Conservation (phyloP, 345 rosid species). For the Bruguiera sexangula region DNA sequence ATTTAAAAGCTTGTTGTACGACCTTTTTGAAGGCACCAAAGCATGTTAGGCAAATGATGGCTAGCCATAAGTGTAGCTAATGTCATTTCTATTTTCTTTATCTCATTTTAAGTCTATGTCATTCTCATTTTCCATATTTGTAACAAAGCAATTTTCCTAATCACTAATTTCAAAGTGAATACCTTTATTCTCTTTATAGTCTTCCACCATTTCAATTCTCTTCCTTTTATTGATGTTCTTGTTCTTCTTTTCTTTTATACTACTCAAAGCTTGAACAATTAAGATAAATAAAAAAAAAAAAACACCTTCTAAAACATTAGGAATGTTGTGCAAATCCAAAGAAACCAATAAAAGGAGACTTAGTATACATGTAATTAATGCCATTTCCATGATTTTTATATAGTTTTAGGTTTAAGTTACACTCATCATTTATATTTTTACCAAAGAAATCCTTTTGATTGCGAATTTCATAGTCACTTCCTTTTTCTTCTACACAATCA, state of each 20-base stretch:
- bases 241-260: constrained; percentile 40
- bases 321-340: too few species aligned
- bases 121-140: constrained; percentile 46
- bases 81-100: constrained; percentile 53
- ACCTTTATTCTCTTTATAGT: constrained; percentile 27
- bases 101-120: constrained; percentile 55
- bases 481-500: too few species aligned
- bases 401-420: too few species aligned
- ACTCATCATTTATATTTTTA: too few species aligned
- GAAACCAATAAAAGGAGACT: too few species aligned
- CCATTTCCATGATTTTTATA: too few species aligned
- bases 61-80: constrained; percentile 69
- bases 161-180: constrained; percentile 49
- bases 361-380: too few species aligned
- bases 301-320: too few species aligned
- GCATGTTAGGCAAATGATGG: constrained; percentile 88
- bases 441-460: too few species aligned
- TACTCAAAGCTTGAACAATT: constrained; percentile 39
- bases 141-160: constrained; percentile 32
- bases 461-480: too few species aligned
- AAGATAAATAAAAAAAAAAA: neutral
- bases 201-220: constrained; percentile 32
- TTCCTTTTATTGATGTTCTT: constrained; percentile 51
- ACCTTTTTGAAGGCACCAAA: constrained; percentile 79
- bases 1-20: constrained; percentile 70